Evolutionary conservation across 1,284 basidiomycete genomes (phyloP).

Genomic region (Naganishia cerealis): DNA sequence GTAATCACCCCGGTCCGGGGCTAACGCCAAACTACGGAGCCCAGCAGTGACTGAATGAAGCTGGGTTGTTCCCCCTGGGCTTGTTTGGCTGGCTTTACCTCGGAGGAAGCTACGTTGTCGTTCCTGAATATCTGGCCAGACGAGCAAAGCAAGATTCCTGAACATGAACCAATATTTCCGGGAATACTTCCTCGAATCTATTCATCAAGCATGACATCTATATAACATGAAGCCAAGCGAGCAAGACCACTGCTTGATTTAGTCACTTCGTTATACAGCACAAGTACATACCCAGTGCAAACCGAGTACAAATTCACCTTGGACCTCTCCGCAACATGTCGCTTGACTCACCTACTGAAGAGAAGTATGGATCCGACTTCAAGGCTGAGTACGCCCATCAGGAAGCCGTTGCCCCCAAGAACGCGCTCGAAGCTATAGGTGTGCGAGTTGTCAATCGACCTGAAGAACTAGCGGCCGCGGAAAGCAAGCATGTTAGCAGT

Average conservation of each 20-base stretch:
- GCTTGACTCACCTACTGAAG: constrained; percentile 18
- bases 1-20: too few species aligned
- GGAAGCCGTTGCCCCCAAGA: constrained; percentile 4
- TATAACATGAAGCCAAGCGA: neutral
- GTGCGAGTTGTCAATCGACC: constrained; percentile 11
- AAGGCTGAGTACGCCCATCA: constrained; percentile 17
- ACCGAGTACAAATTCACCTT: neutral
- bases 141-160: neutral
- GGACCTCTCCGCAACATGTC: neutral
- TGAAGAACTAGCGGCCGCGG: constrained; percentile 6
- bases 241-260: neutral
- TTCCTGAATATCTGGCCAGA: neutral
- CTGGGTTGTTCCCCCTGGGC: too few species aligned
- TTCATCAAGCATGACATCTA: neutral
- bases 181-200: neutral
- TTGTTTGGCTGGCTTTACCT: neutral
- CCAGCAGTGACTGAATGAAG: too few species aligned
- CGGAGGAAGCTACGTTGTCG: neutral
- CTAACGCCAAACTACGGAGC: too few species aligned
- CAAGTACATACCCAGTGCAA: neutral
- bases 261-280: neutral
- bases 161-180: neutral
- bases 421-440: constrained; percentile 11
- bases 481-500: constrained; percentile 14
- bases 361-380: constrained; percentile 22